Conservation (phyloP, 108 stramenopile genomes). For the Fragilaria radians region DNA sequence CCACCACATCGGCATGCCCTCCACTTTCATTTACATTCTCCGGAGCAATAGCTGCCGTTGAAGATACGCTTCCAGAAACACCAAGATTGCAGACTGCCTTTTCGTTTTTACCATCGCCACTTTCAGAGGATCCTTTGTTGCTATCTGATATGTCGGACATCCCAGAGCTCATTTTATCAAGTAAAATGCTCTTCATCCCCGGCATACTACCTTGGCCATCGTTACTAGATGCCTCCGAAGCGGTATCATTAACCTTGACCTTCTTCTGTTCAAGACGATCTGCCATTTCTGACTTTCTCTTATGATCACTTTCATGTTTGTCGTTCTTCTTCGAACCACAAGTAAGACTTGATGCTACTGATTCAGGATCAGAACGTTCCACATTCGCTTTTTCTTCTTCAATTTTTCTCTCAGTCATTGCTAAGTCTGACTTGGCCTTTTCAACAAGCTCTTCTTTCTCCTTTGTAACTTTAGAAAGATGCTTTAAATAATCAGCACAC, state of each 20-base stretch:
- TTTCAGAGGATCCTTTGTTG: constrained; percentile 41
- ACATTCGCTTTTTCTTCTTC: constrained; percentile 50
- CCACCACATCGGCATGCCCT: constrained; percentile 3
- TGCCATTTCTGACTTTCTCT: too few relatives aligned
- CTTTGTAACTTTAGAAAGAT: constrained; percentile 47
- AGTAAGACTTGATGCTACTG: constrained; percentile 60
- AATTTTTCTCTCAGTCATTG: constrained; percentile 30
- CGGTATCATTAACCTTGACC: neutral
- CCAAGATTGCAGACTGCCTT: constrained; percentile 1
- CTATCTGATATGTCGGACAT: constrained; percentile 71
- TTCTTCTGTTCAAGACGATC: too few relatives aligned
- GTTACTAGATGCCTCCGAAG: constrained; percentile 19
- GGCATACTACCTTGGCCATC: constrained; percentile 25
- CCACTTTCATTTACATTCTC: constrained; percentile 23
- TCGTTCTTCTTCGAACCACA: constrained; percentile 14
- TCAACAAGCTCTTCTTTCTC: constrained; percentile 56
- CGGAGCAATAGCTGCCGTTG: constrained; percentile 56
- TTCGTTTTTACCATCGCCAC: constrained; percentile 11
- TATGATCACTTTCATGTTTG: constrained; percentile 9
- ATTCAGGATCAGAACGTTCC: constrained; percentile 66
- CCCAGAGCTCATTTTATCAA: constrained; percentile 44
- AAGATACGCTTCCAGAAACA: constrained; percentile 44
- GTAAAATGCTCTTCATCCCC: constrained; percentile 36
- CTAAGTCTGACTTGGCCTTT: constrained; percentile 43
- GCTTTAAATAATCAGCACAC: constrained; percentile 67